Percentiles rank a stretch among this genome's conserved stretches.
phyloP scores from a whole-genome alignment of 208 protist genomes.

The Leishmania mexicana region DNA sequence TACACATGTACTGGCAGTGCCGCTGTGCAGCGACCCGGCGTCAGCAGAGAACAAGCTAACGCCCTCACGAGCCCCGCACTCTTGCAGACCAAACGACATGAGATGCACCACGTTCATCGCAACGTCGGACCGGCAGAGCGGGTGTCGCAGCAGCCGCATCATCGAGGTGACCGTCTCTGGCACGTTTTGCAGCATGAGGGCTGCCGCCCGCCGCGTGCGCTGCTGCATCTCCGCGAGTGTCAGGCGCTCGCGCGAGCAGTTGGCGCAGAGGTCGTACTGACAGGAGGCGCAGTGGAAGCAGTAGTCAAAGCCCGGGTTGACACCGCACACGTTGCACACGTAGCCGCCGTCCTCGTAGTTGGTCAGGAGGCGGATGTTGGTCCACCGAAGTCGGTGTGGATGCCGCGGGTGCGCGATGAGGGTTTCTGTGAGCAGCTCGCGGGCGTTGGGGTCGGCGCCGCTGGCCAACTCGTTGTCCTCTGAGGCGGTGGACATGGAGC shows the following conservation, averaged over 20 bases:
- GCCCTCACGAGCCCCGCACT: slow-evolving; percentile 56
- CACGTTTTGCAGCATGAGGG: slow-evolving; percentile 14
- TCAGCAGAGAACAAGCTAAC: slow-evolving; percentile 7
- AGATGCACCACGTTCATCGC: slow-evolving; percentile 41
- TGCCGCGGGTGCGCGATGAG: slow-evolving; percentile 73
- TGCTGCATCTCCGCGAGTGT: slow-evolving; percentile 40
- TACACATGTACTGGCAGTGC: background rate
- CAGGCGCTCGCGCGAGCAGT: slow-evolving; percentile 56
- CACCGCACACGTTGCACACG: slow-evolving; percentile 68
- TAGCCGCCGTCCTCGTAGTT: slow-evolving; percentile 54
- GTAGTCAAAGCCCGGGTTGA: slow-evolving; percentile 43
- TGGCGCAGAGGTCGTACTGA: slow-evolving; percentile 72
- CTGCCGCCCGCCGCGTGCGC: slow-evolving; percentile 46
- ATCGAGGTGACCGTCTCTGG: slow-evolving; percentile 42
- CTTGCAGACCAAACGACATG: slow-evolving; percentile 50
- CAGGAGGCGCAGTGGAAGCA: slow-evolving; percentile 74
- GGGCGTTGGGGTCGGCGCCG: slow-evolving; percentile 28
- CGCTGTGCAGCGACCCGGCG: background rate
- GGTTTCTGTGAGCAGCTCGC: slow-evolving; percentile 25
- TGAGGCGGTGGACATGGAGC: slow-evolving; percentile 13
- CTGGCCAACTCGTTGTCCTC: slow-evolving; percentile 35
- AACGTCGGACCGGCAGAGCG: slow-evolving; percentile 46
- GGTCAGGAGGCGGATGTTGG: slow-evolving; percentile 34
- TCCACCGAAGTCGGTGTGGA: slow-evolving; percentile 69
- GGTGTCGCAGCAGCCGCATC: slow-evolving; percentile 51